Evolutionary conservation across 1,139 yeast genomes (phyloP).

Genomic region (Saccharomyces hybrid): DNA sequence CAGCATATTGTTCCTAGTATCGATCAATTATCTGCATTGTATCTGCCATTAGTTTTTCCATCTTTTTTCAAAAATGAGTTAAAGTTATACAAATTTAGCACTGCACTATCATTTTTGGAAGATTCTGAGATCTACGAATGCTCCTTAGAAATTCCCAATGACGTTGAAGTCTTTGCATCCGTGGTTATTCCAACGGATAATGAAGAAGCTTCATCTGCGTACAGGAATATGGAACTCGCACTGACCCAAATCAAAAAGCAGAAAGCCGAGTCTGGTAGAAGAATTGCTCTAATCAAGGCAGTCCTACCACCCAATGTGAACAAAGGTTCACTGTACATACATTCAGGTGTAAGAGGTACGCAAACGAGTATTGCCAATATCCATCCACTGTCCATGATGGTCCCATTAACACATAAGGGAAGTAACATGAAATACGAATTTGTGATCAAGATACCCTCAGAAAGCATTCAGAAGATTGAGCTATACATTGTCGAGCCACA

Average conservation of each 20-base stretch:
- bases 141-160: slow-evolving; percentile 61
- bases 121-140: slow-evolving; percentile 77
- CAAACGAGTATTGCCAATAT: slow-evolving; percentile 52
- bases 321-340: slow-evolving; percentile 69
- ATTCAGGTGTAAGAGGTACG: slow-evolving; percentile 61
- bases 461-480: slow-evolving; percentile 62
- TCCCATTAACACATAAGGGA: slow-evolving; percentile 76
- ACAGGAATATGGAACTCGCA: slow-evolving; percentile 44
- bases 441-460: slow-evolving; percentile 67
- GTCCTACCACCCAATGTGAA: slow-evolving; percentile 59
- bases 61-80: slow-evolving; percentile 59
- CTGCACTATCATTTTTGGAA: slow-evolving; percentile 63
- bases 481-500: slow-evolving; percentile 83
- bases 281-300: slow-evolving; percentile 75
- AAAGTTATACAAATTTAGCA: slow-evolving; percentile 60
- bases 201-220: slow-evolving; percentile 10
- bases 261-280: slow-evolving; percentile 38
- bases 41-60: slow-evolving; percentile 79
- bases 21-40: slow-evolving; percentile 67
- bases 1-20: slow-evolving; percentile 85
- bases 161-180: slow-evolving; percentile 51
- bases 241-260: slow-evolving; percentile 73
- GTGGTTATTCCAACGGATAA: slow-evolving; percentile 25
- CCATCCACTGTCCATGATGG: slow-evolving; percentile 65
- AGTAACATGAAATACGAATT: slow-evolving; percentile 51